Conservation (phyloP, 257 asterid species). For the Solanum bukasovii region DNA sequence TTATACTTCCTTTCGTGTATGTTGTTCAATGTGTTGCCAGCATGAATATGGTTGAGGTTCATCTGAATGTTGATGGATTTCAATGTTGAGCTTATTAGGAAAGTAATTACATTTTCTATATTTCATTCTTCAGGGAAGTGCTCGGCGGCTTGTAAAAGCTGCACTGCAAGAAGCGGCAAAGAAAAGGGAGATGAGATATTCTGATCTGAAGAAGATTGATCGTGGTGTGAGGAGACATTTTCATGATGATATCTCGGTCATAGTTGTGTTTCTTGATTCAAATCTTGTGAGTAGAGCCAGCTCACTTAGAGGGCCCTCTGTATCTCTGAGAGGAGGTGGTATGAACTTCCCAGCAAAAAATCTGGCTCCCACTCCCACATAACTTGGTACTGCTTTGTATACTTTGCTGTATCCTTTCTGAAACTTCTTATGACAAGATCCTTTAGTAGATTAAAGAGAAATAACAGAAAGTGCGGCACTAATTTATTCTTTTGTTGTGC, state of each 20-base stretch:
- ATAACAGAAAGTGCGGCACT: slow-evolving; percentile 19
- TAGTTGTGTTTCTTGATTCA: slow-evolving; percentile 27
- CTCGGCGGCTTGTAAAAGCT: slow-evolving; percentile 35
- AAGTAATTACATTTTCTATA: background rate
- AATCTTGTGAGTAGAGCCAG: slow-evolving; percentile 37
- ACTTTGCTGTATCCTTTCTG: slow-evolving; percentile 20
- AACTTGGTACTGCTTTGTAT: slow-evolving; percentile 21
- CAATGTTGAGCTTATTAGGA: background rate
- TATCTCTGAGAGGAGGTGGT: slow-evolving; percentile 32
- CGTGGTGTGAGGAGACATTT: slow-evolving; percentile 41
- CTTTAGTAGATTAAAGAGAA: slow-evolving; percentile 11
- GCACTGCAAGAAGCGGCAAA: slow-evolving; percentile 48
- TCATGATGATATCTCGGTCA: slow-evolving; percentile 38
- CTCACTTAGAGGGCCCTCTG: slow-evolving; percentile 22
- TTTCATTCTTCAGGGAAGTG: slow-evolving; percentile 28
- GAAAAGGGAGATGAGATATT: slow-evolving; percentile 48
- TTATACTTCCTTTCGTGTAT: background rate
- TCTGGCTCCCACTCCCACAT: slow-evolving; percentile 19
- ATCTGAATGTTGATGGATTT: background rate
- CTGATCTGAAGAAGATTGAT: slow-evolving; percentile 39
- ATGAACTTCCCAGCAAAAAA: slow-evolving; percentile 22
- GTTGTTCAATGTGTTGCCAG: background rate
- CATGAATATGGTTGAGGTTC: background rate
- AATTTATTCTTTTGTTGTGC: slow-evolving; percentile 27
- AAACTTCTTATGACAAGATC: slow-evolving; percentile 5